Evolutionary conservation across 2,329 filamentous ascomycete species (phyloP).

Genomic region (Ceratocystiopsis brevicomis): DNA sequence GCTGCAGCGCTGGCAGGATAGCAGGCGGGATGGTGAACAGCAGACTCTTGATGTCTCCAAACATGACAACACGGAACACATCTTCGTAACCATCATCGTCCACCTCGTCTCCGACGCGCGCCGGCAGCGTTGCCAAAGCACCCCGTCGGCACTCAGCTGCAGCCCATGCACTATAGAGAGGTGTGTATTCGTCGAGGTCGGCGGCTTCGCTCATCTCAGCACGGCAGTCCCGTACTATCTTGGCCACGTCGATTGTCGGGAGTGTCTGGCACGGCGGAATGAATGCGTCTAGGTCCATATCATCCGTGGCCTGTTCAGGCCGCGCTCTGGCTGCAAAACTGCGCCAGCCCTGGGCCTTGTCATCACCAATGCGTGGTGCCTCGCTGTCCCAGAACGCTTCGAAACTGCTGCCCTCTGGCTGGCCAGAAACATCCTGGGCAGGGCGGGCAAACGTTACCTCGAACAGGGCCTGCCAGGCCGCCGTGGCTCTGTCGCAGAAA

Average conservation of each 20-base stretch:
- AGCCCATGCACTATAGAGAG: conserved; percentile 30
- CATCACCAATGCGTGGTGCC: conserved; percentile 57
- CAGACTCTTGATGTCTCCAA: conserved; percentile 50
- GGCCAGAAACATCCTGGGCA: neutral
- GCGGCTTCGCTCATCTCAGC: conserved; percentile 8
- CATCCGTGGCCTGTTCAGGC: conserved; percentile 11
- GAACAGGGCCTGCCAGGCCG: conserved; percentile 65
- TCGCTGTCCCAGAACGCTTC: conserved; percentile 75
- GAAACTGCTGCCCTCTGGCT: neutral
- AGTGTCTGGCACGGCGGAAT: neutral
- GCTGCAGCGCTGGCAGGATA: conserved; percentile 17
- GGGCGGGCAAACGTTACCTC: conserved; percentile 52
- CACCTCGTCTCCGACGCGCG: conserved; percentile 54
- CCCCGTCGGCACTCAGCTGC: conserved; percentile 32
- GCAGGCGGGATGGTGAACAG: conserved; percentile 31
- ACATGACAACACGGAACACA: conserved; percentile 65
- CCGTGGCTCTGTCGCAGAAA: conserved; percentile 57
- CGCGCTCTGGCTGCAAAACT: conserved; percentile 20
- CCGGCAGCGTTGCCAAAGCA: conserved; percentile 37
- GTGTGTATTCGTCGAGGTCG: conserved; percentile 5
- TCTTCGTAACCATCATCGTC: conserved; percentile 62
- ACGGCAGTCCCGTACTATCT: neutral
- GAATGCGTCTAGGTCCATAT: neutral
- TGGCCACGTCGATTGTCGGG: conserved; percentile 2
- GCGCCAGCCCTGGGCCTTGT: conserved; percentile 50